Base-by-base conservation (phyloP, 495 filamentous ascomycete species). In the Penicillium robsamsonii region DNA sequence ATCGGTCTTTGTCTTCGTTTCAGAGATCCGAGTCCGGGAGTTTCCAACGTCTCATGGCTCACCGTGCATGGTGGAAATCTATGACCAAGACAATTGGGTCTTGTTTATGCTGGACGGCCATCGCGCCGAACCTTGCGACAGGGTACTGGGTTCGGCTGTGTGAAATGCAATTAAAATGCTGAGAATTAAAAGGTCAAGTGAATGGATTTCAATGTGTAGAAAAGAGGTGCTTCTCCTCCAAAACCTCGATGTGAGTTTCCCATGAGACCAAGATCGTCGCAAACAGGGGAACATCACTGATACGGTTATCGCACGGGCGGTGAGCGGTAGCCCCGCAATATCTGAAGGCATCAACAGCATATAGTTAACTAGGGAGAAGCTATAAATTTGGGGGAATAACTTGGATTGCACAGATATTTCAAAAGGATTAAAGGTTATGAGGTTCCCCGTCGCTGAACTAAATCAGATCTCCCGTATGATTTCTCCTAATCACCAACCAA, bases 11-110 rank as follows among this genome's bases (percentile, higher is more conserved):
- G 13, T 17, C 4, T 20, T 9, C 25, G 31, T 5, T 27, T 40
- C 20, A 15, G 27, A 17, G 17, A n/a, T 27, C 38, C 10, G 52
- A 46, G 31, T 5, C 20, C 24, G 4, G 22, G 33, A 24, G 1
- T 13, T 42, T 37, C 13, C 8, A 11, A 38, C 43, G 27, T 25
- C 33, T 11, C 35, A 13, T 30, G 9, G 72, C 78, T 69, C 61
- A 89, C 87, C 84, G 84, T 60, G 92, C 92, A 79, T 98, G 94
- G 78, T 98, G 93, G 70, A 98, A 97, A 71, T 91, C 92, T 59
- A 98, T 92, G 57, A 98, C 88, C 71, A 87, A 85, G 50, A 97
- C 89, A 71, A 97, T 76, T 33, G 79, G 79, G 62, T 68, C 71
- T 70, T 70, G 73, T 51, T 66, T 69, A 60, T 64, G 59, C 58